phyloP scores from a whole-genome alignment of 83 land plant species.

The Larix sibirica region DNA sequence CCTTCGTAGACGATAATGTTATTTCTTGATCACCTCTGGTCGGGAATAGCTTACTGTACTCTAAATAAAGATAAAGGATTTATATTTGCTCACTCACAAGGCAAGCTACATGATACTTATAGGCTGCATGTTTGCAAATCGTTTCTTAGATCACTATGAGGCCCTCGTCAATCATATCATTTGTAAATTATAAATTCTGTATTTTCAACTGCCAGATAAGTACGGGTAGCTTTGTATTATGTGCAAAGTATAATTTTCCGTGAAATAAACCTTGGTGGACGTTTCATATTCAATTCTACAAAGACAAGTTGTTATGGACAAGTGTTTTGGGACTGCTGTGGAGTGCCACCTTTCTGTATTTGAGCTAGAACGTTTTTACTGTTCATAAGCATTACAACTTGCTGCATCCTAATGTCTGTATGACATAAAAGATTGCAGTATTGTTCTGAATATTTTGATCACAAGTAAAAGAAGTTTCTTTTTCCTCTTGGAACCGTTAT shows the following conservation, averaged over 20 bases:
- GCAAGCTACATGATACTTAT: neutral
- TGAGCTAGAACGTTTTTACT: neutral
- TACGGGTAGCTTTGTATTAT: neutral
- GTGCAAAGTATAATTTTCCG: neutral
- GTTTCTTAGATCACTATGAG: neutral
- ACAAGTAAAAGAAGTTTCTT: neutral
- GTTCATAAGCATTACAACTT: neutral
- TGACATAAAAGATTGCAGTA: neutral
- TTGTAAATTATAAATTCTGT: neutral
- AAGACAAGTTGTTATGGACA: neutral
- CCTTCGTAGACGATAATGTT: neutral
- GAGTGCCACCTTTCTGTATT: neutral
- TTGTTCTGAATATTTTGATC: neutral
- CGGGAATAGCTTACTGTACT: neutral
- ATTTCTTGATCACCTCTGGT: neutral
- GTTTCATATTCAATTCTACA: neutral
- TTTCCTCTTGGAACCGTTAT: neutral
- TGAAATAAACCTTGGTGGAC: neutral
- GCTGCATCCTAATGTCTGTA: neutral
- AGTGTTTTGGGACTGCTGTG: neutral
- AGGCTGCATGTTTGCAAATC: neutral
- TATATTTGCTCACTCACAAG: neutral
- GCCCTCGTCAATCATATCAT: too few relatives aligned
- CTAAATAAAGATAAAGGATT: neutral
- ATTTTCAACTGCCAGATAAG: neutral